Base-by-base conservation (phyloP, 2,329 filamentous ascomycete genomes). In the Exophiala calicioides region DNA sequence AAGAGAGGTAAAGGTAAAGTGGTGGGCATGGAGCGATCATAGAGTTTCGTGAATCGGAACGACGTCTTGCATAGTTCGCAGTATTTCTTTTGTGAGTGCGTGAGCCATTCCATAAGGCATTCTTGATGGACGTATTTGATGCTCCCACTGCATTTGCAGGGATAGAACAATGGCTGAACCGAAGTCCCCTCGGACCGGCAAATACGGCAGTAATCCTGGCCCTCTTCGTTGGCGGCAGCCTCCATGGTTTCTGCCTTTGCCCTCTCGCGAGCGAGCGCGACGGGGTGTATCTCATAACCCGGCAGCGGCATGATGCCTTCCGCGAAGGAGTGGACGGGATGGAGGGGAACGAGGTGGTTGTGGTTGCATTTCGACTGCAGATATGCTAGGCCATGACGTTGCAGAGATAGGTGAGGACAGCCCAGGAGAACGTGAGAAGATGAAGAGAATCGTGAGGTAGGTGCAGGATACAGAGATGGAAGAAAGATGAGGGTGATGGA, bases 1-100 rank as follows among this genome's bases (percentile, higher is more conserved):
- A 98, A 96, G 53, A 98, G 76, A 36, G 85, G 79, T 30, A 84
- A 78, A 0, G 94, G 93, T 10, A 98, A 78, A 9, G 80, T 82
- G 53, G 81, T 80, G 1, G 93, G 94, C 93, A 98, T 98, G 63
- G 90, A 81, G 3, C 90, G 89, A 52, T 90, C 84, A 72, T 98
- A 98, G 29, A 98, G 80, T 70, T 98, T 98, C 42, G 93, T 98
- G 74, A 98, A 98, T 51, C 90, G 87, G 65, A 97, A 98, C 0
- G 90, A 85, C 2, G 93, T 98, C 74, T 98, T 98, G 82, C 93
- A 98, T 26, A 98, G 83, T 73, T 98, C 93, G 76, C 94, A 98
- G 74, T 98, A 88, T 69, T 97, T 97, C 80, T 98, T 98, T 67
- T 98, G 90, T 1, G 93, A 97, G 68, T 98, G 94, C 38, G 90